Evolutionary conservation across 257 asterid species (phyloP).

Genomic region (Nicotiana obtusifolia): DNA sequence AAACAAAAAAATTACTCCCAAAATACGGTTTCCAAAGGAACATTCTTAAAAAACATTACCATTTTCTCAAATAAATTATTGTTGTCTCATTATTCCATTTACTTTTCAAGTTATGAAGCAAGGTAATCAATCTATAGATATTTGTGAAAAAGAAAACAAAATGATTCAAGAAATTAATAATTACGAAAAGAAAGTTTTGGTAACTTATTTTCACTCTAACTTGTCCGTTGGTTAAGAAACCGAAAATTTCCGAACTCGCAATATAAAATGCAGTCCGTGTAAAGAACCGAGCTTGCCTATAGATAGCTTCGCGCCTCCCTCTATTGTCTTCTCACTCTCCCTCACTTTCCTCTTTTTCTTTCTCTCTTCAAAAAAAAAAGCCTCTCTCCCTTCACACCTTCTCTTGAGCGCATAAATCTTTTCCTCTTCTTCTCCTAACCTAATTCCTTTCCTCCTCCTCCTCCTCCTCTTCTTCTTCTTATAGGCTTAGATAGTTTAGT

Average conservation of each 20-base stretch:
- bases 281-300: not conserved
- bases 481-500: not conserved
- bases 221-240: not conserved
- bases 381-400: not conserved
- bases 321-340: not conserved
- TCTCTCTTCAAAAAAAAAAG: not conserved
- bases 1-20: not conserved
- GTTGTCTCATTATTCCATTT: not conserved
- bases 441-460: not conserved
- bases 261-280: not conserved
- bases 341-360: not conserved
- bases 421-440: not conserved
- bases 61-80: not conserved
- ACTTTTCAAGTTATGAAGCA: not conserved
- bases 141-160: not conserved
- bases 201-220: not conserved
- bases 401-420: not conserved
- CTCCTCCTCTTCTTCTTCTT: not conserved
- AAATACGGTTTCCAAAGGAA: not conserved
- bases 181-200: not conserved
- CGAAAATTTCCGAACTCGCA: not conserved
- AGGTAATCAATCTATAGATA: not conserved
- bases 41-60: not conserved
- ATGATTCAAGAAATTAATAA: not conserved
- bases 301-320: not conserved